phyloP scores from a whole-genome alignment of 306 rosid species.

The Dalbergia cultrata region DNA sequence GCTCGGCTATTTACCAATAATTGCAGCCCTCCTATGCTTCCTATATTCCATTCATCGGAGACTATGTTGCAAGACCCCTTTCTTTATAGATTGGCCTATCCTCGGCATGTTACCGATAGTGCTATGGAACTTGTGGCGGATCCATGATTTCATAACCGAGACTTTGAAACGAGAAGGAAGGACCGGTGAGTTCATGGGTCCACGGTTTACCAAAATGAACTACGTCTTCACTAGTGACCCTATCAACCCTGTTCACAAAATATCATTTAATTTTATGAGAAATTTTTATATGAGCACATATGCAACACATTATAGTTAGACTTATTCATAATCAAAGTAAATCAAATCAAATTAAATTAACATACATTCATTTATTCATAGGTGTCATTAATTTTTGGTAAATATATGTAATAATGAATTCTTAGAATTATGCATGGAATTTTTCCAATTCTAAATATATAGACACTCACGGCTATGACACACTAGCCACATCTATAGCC shows the following conservation, averaged over 20 bases:
- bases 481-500: no score
- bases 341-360: no score
- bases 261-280: no score
- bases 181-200: constrained; percentile 42
- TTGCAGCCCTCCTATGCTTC: neutral
- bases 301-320: no score
- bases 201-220: constrained; percentile 49
- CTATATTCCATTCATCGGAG: neutral
- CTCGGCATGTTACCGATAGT: constrained; percentile 54
- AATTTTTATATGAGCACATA: no score
- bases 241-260: constrained; percentile 8
- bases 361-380: no score
- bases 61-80: neutral
- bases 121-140: neutral
- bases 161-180: constrained; percentile 26
- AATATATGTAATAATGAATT: no score
- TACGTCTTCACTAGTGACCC: constrained; percentile 47
- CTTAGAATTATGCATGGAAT: no score
- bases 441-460: no score
- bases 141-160: constrained; percentile 32
- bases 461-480: no score
- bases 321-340: no score
- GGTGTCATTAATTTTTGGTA: no score
- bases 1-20: neutral
- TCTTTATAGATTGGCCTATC: constrained; percentile 47